Evolutionary conservation across 2,329 filamentous ascomycete genomes (phyloP), one percentile per base, ranked within the genome.

Genomic region (Dactylellina leptospora): DNA sequence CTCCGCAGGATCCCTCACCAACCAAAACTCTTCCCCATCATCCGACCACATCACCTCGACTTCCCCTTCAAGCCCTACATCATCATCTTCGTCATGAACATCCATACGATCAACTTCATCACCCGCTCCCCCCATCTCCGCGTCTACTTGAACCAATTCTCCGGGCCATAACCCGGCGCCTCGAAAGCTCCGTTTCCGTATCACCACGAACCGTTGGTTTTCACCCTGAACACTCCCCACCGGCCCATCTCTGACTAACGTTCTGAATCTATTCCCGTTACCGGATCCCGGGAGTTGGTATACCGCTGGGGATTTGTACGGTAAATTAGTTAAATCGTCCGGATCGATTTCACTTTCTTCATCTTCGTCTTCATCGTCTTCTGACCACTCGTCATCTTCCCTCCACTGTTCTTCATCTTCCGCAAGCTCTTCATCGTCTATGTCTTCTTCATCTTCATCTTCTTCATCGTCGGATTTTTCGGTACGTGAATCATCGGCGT

Each of bases 41-140:
- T 84, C 83, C 47, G 85, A 84, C 4, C 88, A 82, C 18, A 88
- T 74, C 77, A 85, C 82, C 42, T 82, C 82, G 51, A 89, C 70
- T 20, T 74, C 70, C 11, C 62, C 70, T 23, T 73, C 69, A 2
- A 66, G 38, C 28, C 56, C 38, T 1, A 45, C 53, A 13, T 73
- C 69, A 5, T 59, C 61, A 2, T 59, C 44, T 25, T 54, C 63
- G 6, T 62, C 36, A 18, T 55, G 48, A 6, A 55, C 45, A 16
- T 60, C 53, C 11, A 30, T 42, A 10, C 8, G 23, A 18, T 58
- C 59, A 27, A 47, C 45, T 20, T 48, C 27, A 20, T 28, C 69
- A 3, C 23, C 33, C 40, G 28, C 60, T 11, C 20, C 53, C 18
- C 47, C 36, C 60, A 60, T 64, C 38, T 61, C 61, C 18, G 55